Conservation (phyloP, 2,329 filamentous ascomycete species). For the Penicillium thymicola region DNA sequence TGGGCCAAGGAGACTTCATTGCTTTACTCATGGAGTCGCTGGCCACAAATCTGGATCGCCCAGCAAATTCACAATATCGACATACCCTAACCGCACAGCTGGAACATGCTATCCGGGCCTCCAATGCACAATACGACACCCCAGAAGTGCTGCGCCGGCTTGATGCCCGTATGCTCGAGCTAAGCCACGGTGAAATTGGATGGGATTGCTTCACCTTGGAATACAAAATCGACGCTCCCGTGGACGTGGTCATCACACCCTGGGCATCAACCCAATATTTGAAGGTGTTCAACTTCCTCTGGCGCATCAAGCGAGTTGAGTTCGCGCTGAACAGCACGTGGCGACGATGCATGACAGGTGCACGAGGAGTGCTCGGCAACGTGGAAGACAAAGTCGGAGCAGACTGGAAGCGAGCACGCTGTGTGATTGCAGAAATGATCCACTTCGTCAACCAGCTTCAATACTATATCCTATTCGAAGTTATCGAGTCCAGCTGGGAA, state of each 20-base stretch:
- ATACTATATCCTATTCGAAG: constrained; percentile 98
- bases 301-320: constrained; percentile 96
- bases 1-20: constrained; percentile 96
- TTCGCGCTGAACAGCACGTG: constrained; percentile 88
- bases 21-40: constrained; percentile 95
- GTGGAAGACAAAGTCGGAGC: constrained; percentile 68
- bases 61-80: constrained; percentile 93
- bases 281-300: constrained; percentile 98
- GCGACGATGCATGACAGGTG: constrained; percentile 93
- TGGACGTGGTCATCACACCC: constrained; percentile 94
- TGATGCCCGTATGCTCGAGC: constrained; percentile 96
- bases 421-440: constrained; percentile 93
- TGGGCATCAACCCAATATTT: constrained; percentile 96
- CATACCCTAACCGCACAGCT: constrained; percentile 97
- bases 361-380: constrained; percentile 81
- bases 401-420: constrained; percentile 88
- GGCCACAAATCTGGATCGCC: constrained; percentile 85
- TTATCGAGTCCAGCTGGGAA: constrained; percentile 95
- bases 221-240: constrained; percentile 94
- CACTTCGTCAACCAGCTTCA: constrained; percentile 96
- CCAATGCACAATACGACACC: constrained; percentile 93
- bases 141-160: constrained; percentile 86
- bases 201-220: constrained; percentile 99
- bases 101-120: constrained; percentile 94
- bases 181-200: constrained; percentile 93